Conservation (phyloP, 2,329 filamentous ascomycete species). For the Meredithiella fracta region DNA sequence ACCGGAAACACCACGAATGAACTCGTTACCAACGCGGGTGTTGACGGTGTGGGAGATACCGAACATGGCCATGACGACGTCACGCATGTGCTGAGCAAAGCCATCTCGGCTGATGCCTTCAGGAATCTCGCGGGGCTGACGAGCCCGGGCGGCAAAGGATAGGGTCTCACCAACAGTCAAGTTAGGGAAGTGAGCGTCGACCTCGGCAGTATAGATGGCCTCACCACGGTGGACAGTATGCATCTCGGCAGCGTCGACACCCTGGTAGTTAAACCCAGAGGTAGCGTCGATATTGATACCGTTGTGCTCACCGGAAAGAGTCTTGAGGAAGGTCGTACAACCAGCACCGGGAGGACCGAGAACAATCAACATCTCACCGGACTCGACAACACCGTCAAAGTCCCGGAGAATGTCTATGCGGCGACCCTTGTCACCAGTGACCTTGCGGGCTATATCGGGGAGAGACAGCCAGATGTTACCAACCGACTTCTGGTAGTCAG, state of each 20-base stretch:
- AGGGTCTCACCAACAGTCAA: slow-evolving; percentile 65
- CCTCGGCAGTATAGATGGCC: slow-evolving; percentile 73
- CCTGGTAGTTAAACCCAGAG: slow-evolving; percentile 71
- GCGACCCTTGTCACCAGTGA: slow-evolving; percentile 35
- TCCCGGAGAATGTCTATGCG: slow-evolving; percentile 52
- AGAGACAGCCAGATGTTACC: slow-evolving; percentile 42
- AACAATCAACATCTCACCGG: slow-evolving; percentile 61
- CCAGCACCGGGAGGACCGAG: slow-evolving; percentile 56
- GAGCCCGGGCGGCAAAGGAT: slow-evolving; percentile 56
- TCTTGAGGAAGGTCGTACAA: slow-evolving; percentile 75
- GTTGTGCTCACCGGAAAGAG: slow-evolving; percentile 66
- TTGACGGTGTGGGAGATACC: slow-evolving; percentile 58
- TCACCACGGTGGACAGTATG: slow-evolving; percentile 63
- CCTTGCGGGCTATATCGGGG: slow-evolving; percentile 27
- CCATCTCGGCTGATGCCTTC: slow-evolving; percentile 35
- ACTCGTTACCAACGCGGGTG: slow-evolving; percentile 60
- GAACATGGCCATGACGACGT: slow-evolving; percentile 61
- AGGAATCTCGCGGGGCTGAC: slow-evolving; percentile 46
- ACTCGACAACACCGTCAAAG: slow-evolving; percentile 51
- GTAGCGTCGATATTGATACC: slow-evolving; percentile 56
- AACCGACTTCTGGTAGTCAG: slow-evolving; percentile 56
- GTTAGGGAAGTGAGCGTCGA: slow-evolving; percentile 67
- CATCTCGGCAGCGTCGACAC: slow-evolving; percentile 57
- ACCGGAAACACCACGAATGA: slow-evolving; percentile 55
- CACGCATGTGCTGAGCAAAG: slow-evolving; percentile 47